Evolutionary conservation across 805 yeast species (phyloP).

Genomic region (Candida tibetensis): DNA sequence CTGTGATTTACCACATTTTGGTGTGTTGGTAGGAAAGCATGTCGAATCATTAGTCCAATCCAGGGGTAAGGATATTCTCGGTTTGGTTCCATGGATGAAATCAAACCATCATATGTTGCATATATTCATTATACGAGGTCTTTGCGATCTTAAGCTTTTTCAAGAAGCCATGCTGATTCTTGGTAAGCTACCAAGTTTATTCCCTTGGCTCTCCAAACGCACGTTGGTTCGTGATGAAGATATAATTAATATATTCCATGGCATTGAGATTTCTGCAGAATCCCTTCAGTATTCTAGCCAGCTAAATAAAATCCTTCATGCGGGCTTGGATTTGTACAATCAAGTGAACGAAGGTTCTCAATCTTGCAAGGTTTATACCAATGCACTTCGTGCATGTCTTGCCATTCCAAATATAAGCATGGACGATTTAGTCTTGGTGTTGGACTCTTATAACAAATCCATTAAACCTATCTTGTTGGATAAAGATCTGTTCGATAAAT

Average conservation of each 20-base stretch:
- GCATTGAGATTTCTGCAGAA: not conserved
- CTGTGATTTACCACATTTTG: slow-evolving; percentile 34
- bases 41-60: slow-evolving; percentile 7
- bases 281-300: not conserved
- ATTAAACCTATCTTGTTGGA: not conserved
- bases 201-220: slow-evolving; percentile 3
- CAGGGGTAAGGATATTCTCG: slow-evolving; percentile 13
- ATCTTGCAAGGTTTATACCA: slow-evolving; percentile 5
- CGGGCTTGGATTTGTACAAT: not conserved
- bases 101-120: slow-evolving; percentile 26
- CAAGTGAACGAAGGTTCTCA: not conserved
- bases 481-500: not conserved
- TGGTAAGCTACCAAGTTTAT: slow-evolving; percentile 15
- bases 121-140: slow-evolving; percentile 24
- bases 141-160: slow-evolving; percentile 24
- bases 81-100: slow-evolving; percentile 17
- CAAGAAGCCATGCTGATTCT: slow-evolving; percentile 27
- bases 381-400: not conserved
- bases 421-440: slow-evolving; percentile 1
- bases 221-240: slow-evolving; percentile 8
- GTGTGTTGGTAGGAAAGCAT: slow-evolving; percentile 16
- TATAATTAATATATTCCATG: slow-evolving; percentile 8
- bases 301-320: not conserved
- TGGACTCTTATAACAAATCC: not conserved
- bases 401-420: not conserved